phyloP scores from a whole-genome alignment of 768 basidiomycete species.

The Leccinum variicolor region DNA sequence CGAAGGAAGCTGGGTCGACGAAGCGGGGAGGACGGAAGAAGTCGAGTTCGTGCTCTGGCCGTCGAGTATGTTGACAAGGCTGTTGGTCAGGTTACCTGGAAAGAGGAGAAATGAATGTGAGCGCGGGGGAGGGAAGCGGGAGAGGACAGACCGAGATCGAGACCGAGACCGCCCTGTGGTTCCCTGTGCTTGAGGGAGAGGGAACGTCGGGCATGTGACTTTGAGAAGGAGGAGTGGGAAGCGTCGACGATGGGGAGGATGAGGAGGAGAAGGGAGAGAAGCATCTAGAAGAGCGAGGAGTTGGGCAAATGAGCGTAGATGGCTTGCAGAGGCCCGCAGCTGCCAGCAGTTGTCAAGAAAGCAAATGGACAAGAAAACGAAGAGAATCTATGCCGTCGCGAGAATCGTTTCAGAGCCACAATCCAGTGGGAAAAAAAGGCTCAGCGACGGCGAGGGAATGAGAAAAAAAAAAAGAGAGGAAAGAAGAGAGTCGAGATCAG shows the following conservation, averaged over 20 bases:
- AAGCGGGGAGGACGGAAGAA: constrained; percentile 13
- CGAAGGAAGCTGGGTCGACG: constrained; percentile 3
- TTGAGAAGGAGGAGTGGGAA: constrained; percentile 38
- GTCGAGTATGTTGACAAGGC: not conserved
- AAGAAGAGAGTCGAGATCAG: not conserved
- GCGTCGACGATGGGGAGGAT: constrained; percentile 29
- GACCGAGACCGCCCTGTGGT: constrained; percentile 12
- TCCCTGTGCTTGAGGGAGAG: constrained; percentile 20
- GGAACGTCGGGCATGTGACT: constrained; percentile 33
- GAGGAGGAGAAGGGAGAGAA: constrained; percentile 28
- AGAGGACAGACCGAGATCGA: constrained; percentile 2
- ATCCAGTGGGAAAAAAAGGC: not conserved
- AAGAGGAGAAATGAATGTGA: not conserved
- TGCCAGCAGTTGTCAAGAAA: not conserved
- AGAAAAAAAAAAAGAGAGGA: not conserved
- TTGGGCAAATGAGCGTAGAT: constrained; percentile 40
- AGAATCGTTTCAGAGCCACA: not conserved
- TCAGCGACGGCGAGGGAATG: not conserved
- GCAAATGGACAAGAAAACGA: not conserved
- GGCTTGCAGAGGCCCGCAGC: constrained; percentile 7
- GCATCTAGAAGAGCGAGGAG: constrained; percentile 25
- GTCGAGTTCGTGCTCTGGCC: not conserved
- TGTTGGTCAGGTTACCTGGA: not conserved
- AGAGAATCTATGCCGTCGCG: not conserved
- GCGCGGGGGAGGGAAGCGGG: not conserved